Evolutionary conservation across 2,329 filamentous ascomycete species (phyloP).

Genomic region (Coleophoma crateriformis): DNA sequence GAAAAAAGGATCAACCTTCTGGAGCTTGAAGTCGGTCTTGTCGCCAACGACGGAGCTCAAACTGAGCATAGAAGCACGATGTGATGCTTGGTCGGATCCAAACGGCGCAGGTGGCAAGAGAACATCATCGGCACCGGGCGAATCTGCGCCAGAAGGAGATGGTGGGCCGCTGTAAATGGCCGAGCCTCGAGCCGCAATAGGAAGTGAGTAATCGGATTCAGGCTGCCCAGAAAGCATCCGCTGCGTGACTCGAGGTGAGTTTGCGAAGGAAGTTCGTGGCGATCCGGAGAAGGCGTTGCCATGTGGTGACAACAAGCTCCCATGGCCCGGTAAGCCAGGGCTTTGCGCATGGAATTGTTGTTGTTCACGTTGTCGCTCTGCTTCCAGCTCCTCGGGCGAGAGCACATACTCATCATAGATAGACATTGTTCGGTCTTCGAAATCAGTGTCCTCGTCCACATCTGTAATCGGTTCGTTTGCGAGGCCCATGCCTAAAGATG

Average conservation of each 20-base stretch:
- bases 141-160: background rate
- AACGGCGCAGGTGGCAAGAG: background rate
- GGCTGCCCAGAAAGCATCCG: background rate
- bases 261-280: background rate
- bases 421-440: background rate
- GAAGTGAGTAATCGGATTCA: background rate
- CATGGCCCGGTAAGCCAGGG: background rate
- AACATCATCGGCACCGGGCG: background rate
- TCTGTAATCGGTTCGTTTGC: background rate
- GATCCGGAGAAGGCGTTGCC: background rate
- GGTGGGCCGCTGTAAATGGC: background rate
- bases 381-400: constrained; percentile 1
- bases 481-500: background rate
- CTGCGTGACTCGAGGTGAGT: background rate
- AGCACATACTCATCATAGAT: constrained; percentile 1
- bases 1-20: constrained; percentile 64
- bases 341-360: constrained; percentile 1
- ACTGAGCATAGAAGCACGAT: constrained; percentile 31
- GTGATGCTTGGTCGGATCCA: background rate
- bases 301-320: background rate
- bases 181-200: background rate
- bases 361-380: background rate
- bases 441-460: constrained; percentile 1
- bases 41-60: constrained; percentile 45
- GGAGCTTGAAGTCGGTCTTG: constrained; percentile 55